Evolutionary conservation across 495 filamentous ascomycete genomes (phyloP).

Genomic region (Trichoderma gamsii): DNA sequence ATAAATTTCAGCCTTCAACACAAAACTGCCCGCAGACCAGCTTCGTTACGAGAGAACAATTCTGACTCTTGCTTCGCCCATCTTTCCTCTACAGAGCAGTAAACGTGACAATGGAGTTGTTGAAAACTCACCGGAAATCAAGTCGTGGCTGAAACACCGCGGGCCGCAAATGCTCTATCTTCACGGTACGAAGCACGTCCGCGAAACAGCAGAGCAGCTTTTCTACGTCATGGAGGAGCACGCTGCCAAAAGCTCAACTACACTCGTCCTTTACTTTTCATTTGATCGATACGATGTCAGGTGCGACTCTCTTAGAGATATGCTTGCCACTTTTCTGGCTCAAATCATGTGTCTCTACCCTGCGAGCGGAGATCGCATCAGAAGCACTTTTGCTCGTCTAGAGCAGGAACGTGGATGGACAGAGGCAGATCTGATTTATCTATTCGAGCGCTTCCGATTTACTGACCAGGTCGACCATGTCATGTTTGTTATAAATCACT

Average conservation of each 20-base stretch:
- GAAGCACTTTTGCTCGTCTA: neutral
- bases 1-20: neutral
- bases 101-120: constrained; percentile 6
- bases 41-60: neutral
- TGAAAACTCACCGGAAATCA: constrained; percentile 14
- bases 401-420: constrained; percentile 20
- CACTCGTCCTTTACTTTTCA: constrained; percentile 21
- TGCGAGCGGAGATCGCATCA: neutral
- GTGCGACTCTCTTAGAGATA: constrained; percentile 18
- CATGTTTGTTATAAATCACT: constrained; percentile 21
- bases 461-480: constrained; percentile 12
- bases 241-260: neutral
- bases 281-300: constrained; percentile 21
- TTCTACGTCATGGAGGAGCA: constrained; percentile 16
- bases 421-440: constrained; percentile 19
- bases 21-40: neutral
- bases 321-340: constrained; percentile 22
- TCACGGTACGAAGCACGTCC: constrained; percentile 14
- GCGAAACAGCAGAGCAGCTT: constrained; percentile 14
- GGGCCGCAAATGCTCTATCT: constrained; percentile 20
- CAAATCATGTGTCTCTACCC: constrained; percentile 20
- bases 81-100: constrained; percentile 14
- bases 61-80: constrained; percentile 13
- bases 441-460: constrained; percentile 18
- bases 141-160: constrained; percentile 16